These are phyloP conservation scores for Phytophthora aleatoria DNA, from an alignment of 352 stramenopile genomes.

Conservation along the genomic window DNA sequence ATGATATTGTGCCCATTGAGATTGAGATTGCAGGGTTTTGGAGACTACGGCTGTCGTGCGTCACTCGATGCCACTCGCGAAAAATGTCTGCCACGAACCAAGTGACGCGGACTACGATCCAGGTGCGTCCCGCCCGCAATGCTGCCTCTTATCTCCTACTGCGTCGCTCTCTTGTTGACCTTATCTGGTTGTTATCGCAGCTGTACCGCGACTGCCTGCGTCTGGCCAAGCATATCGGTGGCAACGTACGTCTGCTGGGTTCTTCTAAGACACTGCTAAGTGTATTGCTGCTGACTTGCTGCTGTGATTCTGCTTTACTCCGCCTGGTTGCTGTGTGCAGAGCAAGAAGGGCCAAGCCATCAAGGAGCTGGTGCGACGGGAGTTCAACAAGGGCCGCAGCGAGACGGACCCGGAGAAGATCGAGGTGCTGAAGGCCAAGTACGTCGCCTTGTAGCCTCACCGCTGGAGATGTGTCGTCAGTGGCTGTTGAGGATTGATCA, in stretches of 20 bases:
- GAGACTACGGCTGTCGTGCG: background rate
- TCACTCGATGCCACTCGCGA: background rate
- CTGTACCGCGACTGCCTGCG: slow-evolving; percentile 87
- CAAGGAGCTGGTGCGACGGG: slow-evolving; percentile 64
- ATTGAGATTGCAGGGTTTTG: background rate
- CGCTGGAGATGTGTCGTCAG: background rate
- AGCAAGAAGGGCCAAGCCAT: slow-evolving; percentile 88
- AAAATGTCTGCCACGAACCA: slow-evolving; percentile 60
- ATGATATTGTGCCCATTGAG: background rate
- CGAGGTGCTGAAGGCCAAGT: slow-evolving; percentile 86
- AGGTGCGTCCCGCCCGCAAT: slow-evolving; percentile 37
- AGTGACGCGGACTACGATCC: slow-evolving; percentile 75
- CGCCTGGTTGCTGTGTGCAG: slow-evolving; percentile 31
- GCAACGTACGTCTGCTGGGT: slow-evolving; percentile 53
- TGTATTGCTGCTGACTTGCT: slow-evolving; percentile 7
- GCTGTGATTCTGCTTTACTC: slow-evolving; percentile 4
- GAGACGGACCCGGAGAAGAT: slow-evolving; percentile 87
- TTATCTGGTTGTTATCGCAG: slow-evolving; percentile 30
- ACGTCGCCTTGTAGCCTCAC: slow-evolving; percentile 17
- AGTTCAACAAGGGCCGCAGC: slow-evolving; percentile 79
- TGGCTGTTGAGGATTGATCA: background rate
- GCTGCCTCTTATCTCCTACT: background rate
- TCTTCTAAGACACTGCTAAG: background rate
- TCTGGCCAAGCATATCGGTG: slow-evolving; percentile 87
- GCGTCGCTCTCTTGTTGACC: background rate